A percentile compares a stretch with the other conserved stretches of the same genome.
Conservation (phyloP, 73 alveolate genomes). For the Tetrahymena borealis region DNA sequence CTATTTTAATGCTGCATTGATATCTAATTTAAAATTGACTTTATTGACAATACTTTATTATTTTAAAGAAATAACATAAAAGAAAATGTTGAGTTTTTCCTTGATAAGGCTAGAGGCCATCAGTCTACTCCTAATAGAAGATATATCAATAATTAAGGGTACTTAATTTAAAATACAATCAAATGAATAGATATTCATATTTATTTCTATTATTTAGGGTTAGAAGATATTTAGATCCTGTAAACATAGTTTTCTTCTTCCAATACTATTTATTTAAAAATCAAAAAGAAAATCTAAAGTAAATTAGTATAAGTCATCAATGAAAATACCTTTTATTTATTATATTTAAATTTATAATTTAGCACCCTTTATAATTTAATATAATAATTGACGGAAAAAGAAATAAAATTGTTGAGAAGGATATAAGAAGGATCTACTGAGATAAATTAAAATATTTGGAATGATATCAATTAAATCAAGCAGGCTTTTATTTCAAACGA, state of each 20-base stretch:
- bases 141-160: no score
- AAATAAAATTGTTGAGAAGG: not conserved
- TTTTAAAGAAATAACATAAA: not conserved
- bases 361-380: not conserved
- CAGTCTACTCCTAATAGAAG: not conserved
- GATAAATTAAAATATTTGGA: not conserved
- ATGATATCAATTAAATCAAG: not conserved
- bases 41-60: not conserved
- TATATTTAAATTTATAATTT: not conserved
- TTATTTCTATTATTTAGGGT: not conserved
- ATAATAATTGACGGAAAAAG: not conserved
- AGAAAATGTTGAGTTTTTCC: not conserved
- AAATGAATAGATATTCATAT: not conserved
- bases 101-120: not conserved
- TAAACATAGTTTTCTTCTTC: not conserved
- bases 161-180: not conserved
- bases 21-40: no score
- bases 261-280: not conserved
- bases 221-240: not conserved
- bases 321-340: not conserved
- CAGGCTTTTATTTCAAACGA: not conserved
- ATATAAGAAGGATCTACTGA: not conserved
- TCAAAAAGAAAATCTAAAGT: not conserved
- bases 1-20: no score
- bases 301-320: not conserved